These are phyloP conservation scores for Auriscalpium vulgare DNA, from an alignment of 768 basidiomycete species.

Conservation along the genomic window DNA sequence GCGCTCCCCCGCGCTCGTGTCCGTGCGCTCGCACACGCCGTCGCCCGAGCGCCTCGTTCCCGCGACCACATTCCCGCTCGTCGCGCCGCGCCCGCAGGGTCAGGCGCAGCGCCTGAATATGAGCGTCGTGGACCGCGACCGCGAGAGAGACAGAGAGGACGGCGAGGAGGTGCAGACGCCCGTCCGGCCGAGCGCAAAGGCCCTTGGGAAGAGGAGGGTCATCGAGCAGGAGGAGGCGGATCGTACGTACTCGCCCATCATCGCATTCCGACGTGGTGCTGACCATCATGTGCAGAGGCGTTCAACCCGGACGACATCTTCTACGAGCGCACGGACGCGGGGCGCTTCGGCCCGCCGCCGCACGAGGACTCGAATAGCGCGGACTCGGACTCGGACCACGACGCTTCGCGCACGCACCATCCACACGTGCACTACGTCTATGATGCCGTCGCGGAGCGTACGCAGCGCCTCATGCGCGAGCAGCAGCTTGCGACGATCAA, in stretches of 20 bases:
- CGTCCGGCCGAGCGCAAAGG: slow-evolving; percentile 75
- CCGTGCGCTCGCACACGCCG: slow-evolving; percentile 54
- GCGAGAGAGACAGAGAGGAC: slow-evolving; percentile 17
- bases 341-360: slow-evolving; percentile 14
- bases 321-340: slow-evolving; percentile 33
- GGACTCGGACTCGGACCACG: slow-evolving; percentile 47
- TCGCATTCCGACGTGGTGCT: neutral
- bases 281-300: slow-evolving; percentile 25
- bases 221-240: slow-evolving; percentile 43
- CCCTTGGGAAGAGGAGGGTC: slow-evolving; percentile 75
- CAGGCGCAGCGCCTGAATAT: neutral
- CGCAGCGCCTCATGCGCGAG: slow-evolving; percentile 48
- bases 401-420: slow-evolving; percentile 29
- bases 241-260: slow-evolving; percentile 27
- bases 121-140: neutral
- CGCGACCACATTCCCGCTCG: neutral
- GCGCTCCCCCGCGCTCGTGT: slow-evolving; percentile 45
- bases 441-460: slow-evolving; percentile 84
- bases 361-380: slow-evolving; percentile 21
- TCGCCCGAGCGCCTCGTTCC: slow-evolving; percentile 45
- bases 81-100: neutral
- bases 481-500: slow-evolving; percentile 22
- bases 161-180: slow-evolving; percentile 27
- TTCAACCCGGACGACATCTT: slow-evolving; percentile 54
- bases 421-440: slow-evolving; percentile 73